Base-by-base conservation (phyloP, 768 basidiomycete genomes). In the Collybia sordida region DNA sequence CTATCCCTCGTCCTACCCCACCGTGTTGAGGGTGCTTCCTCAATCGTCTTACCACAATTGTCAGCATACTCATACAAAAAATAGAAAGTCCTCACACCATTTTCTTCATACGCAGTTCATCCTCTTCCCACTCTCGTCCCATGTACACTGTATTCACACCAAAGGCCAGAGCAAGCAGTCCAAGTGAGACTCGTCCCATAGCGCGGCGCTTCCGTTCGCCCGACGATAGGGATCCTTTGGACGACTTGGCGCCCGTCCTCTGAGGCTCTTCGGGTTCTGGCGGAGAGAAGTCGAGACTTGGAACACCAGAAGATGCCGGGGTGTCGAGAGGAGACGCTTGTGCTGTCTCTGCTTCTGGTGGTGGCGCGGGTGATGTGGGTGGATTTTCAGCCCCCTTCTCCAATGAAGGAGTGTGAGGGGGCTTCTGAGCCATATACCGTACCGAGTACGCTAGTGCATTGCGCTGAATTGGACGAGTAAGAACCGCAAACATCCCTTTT, bases 121-220 rank as follows among this genome's bases (percentile, higher is more conserved):
- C 82, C 49, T 74, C 78, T 14, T 84, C 82, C 88, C 90, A 95
- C 38, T 89, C 86, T 40, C 86, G 75, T 0, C 92, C 93, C 60
- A 91, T 75, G 51, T 86, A 86, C 42, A 83, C 73, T 1, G 76
- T 74, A 36, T 81, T 80, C 12, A 70, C 78, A 2, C 79, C 77
- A 3, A 87, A 65, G 3, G 79, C 90, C 9, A 84, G 60, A 3
- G 74, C 70, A 6, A 90, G 62, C 27, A 85, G 38, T 0, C 65
- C 81, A 38, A 88, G 61, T 17, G 81, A 74, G 1, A 83, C 58
- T 28, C 87, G 71, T 4, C 80, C 76, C 58, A 85, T 66, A 52
- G 76, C 68, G 54, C 79, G 71, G 52, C 91, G 77, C 60, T 78
- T 78, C 57, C 80, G 76, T 68, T 97, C 96, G 53, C 86, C 87